phyloP scores from a whole-genome alignment of 1,284 basidiomycete genomes.

The Ustilago hordei region DNA sequence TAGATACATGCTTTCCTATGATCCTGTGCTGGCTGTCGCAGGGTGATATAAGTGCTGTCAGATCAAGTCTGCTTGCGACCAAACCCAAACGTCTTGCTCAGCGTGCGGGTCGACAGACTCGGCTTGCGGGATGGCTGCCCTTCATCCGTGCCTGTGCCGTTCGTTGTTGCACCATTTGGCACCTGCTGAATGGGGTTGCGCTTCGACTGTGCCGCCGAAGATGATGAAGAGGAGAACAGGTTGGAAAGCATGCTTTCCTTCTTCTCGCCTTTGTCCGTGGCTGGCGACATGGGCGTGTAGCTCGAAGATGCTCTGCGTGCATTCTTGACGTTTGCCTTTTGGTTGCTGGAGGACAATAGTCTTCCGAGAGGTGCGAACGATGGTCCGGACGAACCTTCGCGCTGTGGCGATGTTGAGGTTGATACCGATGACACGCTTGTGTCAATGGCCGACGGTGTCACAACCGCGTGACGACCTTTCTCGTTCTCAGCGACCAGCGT shows the following conservation, averaged over 20 bases:
- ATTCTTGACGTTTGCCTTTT: slow-evolving; percentile 41
- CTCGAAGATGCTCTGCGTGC: slow-evolving; percentile 41
- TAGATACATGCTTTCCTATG: slow-evolving; percentile 3
- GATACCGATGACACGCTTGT: slow-evolving; percentile 1
- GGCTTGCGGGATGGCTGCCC: slow-evolving; percentile 38
- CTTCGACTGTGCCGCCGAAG: slow-evolving; percentile 31
- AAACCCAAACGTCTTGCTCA: slow-evolving; percentile 52
- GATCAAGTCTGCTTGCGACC: slow-evolving; percentile 36
- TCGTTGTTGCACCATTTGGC: slow-evolving; percentile 10
- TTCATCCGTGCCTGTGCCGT: slow-evolving; percentile 12
- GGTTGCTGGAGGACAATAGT: slow-evolving; percentile 51
- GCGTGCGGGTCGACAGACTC: slow-evolving; percentile 35
- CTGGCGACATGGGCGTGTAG: slow-evolving; percentile 33
- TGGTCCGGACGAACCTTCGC: slow-evolving; percentile 20
- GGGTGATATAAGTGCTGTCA: not conserved
- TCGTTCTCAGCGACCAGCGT: slow-evolving; percentile 18
- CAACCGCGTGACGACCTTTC: slow-evolving; percentile 12
- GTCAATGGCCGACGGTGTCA: slow-evolving; percentile 13
- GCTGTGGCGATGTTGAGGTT: slow-evolving; percentile 12
- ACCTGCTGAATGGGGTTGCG: slow-evolving; percentile 33
- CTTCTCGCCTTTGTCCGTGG: slow-evolving; percentile 28
- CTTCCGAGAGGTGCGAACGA: slow-evolving; percentile 52
- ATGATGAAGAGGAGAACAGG: slow-evolving; percentile 28
- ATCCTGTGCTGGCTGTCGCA: not conserved
- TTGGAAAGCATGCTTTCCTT: slow-evolving; percentile 46